Conservation (phyloP, 768 basidiomycete species). For the Panellus pusillus region DNA sequence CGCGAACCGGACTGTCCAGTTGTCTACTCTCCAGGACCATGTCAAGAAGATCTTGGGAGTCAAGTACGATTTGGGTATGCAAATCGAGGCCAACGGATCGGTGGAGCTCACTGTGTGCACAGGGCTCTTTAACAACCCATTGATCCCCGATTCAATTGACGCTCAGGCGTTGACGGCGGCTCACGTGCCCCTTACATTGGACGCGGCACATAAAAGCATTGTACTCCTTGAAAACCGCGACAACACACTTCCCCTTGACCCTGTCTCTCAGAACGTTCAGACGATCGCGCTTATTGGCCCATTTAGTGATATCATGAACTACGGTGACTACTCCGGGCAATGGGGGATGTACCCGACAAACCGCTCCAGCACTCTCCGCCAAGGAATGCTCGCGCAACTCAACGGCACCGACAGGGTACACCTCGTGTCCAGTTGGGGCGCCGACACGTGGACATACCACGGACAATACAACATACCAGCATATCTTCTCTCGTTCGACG, state of each 20-base stretch:
- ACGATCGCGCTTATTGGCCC: constrained; percentile 27
- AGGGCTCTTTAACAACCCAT: constrained; percentile 20
- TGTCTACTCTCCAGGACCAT: constrained; percentile 22
- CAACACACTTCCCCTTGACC: constrained; percentile 24
- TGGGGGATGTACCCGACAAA: constrained; percentile 25
- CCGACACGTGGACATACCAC: constrained; percentile 26
- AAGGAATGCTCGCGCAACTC: constrained; percentile 20
- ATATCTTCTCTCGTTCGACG: constrained; percentile 23
- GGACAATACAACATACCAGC: constrained; percentile 27
- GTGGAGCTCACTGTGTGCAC: no score
- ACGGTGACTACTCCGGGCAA: constrained; percentile 26
- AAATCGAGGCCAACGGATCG: no score
- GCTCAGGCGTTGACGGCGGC: constrained; percentile 19
- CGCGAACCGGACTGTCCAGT: constrained; percentile 19
- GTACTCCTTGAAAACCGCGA: constrained; percentile 28
- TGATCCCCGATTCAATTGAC: constrained; percentile 20
- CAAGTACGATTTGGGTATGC: constrained; percentile 24
- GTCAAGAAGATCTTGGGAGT: constrained; percentile 21
- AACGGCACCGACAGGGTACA: constrained; percentile 2
- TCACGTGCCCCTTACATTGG: constrained; percentile 26
- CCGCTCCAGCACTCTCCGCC: constrained; percentile 23
- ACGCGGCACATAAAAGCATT: constrained; percentile 25
- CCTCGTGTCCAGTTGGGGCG: constrained; percentile 25
- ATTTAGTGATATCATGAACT: constrained; percentile 26
- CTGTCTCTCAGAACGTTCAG: constrained; percentile 15